These are phyloP conservation scores for Cryptosporidium canis DNA, from an alignment of 169 alveolate species.

Conservation along the genomic window DNA sequence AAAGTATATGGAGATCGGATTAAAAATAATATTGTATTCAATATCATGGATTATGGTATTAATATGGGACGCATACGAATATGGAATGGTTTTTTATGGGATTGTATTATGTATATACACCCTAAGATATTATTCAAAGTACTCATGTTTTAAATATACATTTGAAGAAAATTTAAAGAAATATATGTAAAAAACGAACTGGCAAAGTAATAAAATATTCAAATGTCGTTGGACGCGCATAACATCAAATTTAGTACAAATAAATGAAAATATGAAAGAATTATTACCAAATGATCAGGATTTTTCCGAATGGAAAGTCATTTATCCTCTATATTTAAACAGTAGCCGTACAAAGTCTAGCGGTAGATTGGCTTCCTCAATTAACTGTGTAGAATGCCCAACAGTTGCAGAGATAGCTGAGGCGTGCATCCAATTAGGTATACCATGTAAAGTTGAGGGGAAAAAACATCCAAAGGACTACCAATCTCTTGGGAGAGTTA, in stretches of 20 bases:
- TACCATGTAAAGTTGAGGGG: constrained; percentile 43
- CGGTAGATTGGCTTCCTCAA: constrained; percentile 10
- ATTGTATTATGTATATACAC: constrained; percentile 9
- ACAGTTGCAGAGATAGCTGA: constrained; percentile 69
- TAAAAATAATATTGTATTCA: constrained; percentile 19
- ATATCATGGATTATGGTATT: constrained; percentile 45
- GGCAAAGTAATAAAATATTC: background rate
- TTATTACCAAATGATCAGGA: background rate
- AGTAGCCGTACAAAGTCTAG: constrained; percentile 4
- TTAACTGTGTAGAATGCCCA: constrained; percentile 21
- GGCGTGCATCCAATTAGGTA: constrained; percentile 57
- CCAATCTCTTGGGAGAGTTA: constrained; percentile 41
- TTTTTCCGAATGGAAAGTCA: constrained; percentile 30
- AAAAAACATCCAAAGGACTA: constrained; percentile 36
- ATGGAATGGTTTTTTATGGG: constrained; percentile 63
- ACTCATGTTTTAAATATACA: background rate
- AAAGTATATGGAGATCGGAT: constrained; percentile 1
- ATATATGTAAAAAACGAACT: background rate
- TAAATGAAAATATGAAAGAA: background rate
- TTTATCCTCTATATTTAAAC: constrained; percentile 39
- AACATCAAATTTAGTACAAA: background rate
- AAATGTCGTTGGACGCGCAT: background rate
- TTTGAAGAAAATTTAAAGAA: background rate
- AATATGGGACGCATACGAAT: constrained; percentile 72
- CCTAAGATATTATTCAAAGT: constrained; percentile 12